A percentile compares a stretch with the other conserved stretches of the same genome.
Evolutionary conservation across 768 basidiomycete species (phyloP).

Genomic region (Cystofilobasidium capitatum): DNA sequence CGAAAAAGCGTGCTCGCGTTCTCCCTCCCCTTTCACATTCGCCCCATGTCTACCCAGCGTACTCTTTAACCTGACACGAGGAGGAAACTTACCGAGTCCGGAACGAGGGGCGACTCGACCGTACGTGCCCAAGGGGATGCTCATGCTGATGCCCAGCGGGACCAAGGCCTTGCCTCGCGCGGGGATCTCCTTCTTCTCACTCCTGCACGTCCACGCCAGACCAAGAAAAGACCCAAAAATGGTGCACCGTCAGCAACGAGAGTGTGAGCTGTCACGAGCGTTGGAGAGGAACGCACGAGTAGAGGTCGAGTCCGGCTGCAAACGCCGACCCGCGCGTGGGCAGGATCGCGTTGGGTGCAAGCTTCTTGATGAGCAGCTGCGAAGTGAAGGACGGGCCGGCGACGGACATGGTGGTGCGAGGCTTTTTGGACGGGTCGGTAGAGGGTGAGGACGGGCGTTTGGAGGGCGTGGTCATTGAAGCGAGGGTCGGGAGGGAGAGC

Average conservation of each 20-base stretch:
- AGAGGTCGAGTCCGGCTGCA: conserved; percentile 91
- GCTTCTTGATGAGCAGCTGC: conserved; percentile 66
- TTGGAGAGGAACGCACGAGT: conserved; percentile 52
- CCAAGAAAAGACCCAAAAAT: background rate
- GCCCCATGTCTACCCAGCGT: too few relatives aligned
- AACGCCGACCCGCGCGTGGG: conserved; percentile 79
- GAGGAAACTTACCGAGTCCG: conserved; percentile 60
- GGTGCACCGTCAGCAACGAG: background rate
- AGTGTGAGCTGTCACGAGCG: conserved; percentile 6
- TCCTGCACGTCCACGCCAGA: conserved; percentile 45
- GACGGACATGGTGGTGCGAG: background rate
- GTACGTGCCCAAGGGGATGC: conserved; percentile 86
- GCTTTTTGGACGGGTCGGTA: background rate
- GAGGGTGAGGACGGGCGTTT: too few relatives aligned
- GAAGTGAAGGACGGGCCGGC: conserved; percentile 7
- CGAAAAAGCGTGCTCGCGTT: background rate
- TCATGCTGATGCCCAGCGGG: conserved; percentile 84
- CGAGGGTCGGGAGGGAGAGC: background rate
- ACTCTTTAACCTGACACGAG: too few relatives aligned
- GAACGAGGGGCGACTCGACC: conserved; percentile 93
- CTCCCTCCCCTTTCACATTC: too few relatives aligned
- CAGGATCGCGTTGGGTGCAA: conserved; percentile 67
- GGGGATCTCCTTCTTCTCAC: conserved; percentile 72
- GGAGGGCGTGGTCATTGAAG: background rate
- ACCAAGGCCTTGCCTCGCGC: conserved; percentile 84